Evolutionary conservation across 2,329 filamentous ascomycete genomes (phyloP).

Genomic region (Fusarium protoensiforme): DNA sequence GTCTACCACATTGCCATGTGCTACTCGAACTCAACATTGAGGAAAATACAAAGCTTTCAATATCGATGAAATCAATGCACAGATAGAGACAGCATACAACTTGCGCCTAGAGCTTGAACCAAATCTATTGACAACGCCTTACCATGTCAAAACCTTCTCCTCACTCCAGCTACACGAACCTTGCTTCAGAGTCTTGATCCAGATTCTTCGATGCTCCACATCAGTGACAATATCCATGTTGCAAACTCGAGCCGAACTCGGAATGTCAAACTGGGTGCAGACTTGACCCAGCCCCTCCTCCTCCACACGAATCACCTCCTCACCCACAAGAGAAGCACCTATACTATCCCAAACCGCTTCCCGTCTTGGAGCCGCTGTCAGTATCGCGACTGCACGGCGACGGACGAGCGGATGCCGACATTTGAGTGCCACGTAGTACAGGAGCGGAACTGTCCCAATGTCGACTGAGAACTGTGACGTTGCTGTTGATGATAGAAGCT

Average conservation of each 20-base stretch:
- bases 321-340: slow-evolving; percentile 12
- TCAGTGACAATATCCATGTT: slow-evolving; percentile 13
- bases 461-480: slow-evolving; percentile 12
- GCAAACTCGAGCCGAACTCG: slow-evolving; percentile 1
- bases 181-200: slow-evolving; percentile 10
- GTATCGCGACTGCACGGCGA: slow-evolving; percentile 14
- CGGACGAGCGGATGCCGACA: slow-evolving; percentile 27
- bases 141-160: slow-evolving; percentile 24
- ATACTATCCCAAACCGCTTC: slow-evolving; percentile 31
- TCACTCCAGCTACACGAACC: slow-evolving; percentile 3
- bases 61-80: no score
- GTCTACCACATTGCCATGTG: background rate
- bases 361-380: slow-evolving; percentile 13
- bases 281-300: slow-evolving; percentile 13
- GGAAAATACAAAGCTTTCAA: no score
- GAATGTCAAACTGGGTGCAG: slow-evolving; percentile 6
- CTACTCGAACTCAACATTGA: no score
- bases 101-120: background rate
- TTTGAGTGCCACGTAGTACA: slow-evolving; percentile 31
- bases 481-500: background rate
- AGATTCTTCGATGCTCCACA: slow-evolving; percentile 13
- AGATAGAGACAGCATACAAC: background rate
- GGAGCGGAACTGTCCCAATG: slow-evolving; percentile 18
- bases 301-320: slow-evolving; percentile 19
- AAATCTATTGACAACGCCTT: background rate